phyloP scores from a whole-genome alignment of 352 stramenopile species.

The Phytophthora colocasiae region DNA sequence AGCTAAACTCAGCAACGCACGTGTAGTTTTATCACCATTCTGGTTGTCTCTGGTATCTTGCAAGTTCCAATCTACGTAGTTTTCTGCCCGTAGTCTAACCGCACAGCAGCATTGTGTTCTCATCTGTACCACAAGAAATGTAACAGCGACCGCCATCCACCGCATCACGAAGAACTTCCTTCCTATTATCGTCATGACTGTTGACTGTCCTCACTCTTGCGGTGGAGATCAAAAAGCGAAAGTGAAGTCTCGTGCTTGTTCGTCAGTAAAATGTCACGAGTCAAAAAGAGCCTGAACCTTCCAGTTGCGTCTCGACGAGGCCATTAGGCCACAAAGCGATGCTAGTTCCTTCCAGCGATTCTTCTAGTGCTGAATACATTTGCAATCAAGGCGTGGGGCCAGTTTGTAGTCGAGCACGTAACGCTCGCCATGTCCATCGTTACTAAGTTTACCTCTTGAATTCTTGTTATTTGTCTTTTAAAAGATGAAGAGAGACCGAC shows the following conservation, averaged over 20 bases:
- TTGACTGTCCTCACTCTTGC: not conserved
- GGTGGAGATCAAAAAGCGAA: slow-evolving; percentile 2
- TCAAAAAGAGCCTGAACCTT: not conserved
- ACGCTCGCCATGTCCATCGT: not conserved
- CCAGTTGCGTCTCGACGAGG: slow-evolving; percentile 6
- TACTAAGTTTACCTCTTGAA: no score
- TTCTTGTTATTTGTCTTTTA: no score
- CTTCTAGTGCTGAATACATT: slow-evolving; percentile 3
- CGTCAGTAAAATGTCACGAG: slow-evolving; percentile 2
- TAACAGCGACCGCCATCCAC: not conserved
- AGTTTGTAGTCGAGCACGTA: slow-evolving; percentile 12
- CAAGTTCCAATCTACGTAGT: not conserved
- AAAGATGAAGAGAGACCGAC: not conserved
- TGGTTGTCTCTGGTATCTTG: not conserved
- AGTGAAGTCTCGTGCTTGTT: slow-evolving; percentile 1
- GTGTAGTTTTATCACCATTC: not conserved
- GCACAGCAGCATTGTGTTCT: not conserved
- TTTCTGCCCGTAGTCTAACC: not conserved
- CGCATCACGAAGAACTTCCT: not conserved
- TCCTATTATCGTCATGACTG: not conserved
- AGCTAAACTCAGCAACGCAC: not conserved
- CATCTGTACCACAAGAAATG: not conserved
- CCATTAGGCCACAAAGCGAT: slow-evolving; percentile 4
- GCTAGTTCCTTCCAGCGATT: slow-evolving; percentile 17
- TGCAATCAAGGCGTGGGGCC: slow-evolving; percentile 10